Percentiles rank a stretch among this genome's conserved stretches.
Evolutionary conservation across 352 stramenopile species (phyloP).

Genomic region (Phytophthora niederhauseri): DNA sequence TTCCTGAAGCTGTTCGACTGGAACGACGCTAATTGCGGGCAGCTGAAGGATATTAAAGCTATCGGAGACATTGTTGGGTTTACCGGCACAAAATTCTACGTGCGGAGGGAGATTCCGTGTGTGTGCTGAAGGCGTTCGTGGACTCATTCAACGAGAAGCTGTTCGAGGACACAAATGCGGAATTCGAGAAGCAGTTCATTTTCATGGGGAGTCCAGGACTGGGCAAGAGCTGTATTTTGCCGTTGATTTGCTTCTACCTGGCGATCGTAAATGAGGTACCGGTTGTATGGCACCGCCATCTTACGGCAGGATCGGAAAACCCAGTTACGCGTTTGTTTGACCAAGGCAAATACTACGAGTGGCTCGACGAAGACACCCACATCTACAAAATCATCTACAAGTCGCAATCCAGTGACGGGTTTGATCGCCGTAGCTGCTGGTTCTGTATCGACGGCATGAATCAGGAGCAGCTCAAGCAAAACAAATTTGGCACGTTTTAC

Average conservation of each 20-base stretch:
- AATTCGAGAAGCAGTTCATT: conserved; percentile 13
- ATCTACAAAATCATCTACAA: background rate
- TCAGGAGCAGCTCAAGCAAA: background rate
- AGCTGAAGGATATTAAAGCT: conserved; percentile 13
- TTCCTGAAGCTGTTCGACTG: background rate
- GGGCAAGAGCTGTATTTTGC: conserved; percentile 25
- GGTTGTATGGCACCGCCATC: conserved; percentile 5
- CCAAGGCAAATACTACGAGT: conserved; percentile 17
- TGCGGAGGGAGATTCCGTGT: conserved; percentile 18
- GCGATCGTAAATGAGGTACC: background rate
- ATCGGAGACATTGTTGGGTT: conserved; percentile 14
- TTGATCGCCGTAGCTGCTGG: conserved; percentile 1
- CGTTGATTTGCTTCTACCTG: conserved; percentile 16
- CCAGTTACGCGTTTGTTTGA: conserved; percentile 16
- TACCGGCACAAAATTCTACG: conserved; percentile 16
- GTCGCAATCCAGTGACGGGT: background rate
- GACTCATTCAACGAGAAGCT: background rate
- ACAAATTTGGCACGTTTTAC: background rate
- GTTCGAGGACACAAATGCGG: background rate
- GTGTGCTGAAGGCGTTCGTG: conserved; percentile 8
- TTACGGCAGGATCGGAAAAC: background rate
- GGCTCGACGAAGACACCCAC: background rate
- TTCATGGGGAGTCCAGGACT: conserved; percentile 13
- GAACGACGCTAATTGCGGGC: background rate
- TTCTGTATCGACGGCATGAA: conserved; percentile 17